phyloP scores from a whole-genome alignment of 2,329 filamentous ascomycete species.

The Fusarium proliferatum region DNA sequence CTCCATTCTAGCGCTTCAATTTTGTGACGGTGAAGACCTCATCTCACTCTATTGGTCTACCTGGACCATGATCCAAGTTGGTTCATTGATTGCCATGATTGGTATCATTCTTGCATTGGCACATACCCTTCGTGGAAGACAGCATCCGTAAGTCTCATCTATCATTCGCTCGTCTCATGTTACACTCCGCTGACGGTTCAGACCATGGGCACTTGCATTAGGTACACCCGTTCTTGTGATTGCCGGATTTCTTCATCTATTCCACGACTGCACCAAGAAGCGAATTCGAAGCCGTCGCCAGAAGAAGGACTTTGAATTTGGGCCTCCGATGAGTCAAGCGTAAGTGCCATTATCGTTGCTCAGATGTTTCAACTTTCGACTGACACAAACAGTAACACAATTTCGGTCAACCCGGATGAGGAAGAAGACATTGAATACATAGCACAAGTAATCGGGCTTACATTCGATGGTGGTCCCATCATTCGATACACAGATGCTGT shows the following conservation, averaged over 20 bases:
- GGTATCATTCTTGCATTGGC: constrained; percentile 66
- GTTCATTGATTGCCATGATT: constrained; percentile 67
- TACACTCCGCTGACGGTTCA: constrained; percentile 33
- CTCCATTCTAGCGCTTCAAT: constrained; percentile 64
- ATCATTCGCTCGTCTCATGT: neutral
- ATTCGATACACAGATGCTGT: constrained; percentile 55
- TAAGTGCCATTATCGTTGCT: constrained; percentile 41
- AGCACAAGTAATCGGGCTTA: constrained; percentile 57
- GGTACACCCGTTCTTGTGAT: constrained; percentile 71
- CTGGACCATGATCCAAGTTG: constrained; percentile 70
- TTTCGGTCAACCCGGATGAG: constrained; percentile 49
- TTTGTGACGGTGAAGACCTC: constrained; percentile 69
- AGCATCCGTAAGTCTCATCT: constrained; percentile 60
- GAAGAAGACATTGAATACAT: constrained; percentile 48
- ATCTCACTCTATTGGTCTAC: constrained; percentile 71
- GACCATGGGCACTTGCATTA: constrained; percentile 68
- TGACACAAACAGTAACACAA: constrained; percentile 50
- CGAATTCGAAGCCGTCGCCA: constrained; percentile 49
- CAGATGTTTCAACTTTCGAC: neutral
- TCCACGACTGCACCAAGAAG: constrained; percentile 55
- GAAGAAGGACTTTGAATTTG: constrained; percentile 38
- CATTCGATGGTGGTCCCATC: constrained; percentile 59
- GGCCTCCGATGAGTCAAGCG: constrained; percentile 58
- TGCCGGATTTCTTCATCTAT: constrained; percentile 62
- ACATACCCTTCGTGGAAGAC: constrained; percentile 60